phyloP scores from a whole-genome alignment of 1,284 basidiomycete species.

The Austroboletus novae-zelandiae region DNA sequence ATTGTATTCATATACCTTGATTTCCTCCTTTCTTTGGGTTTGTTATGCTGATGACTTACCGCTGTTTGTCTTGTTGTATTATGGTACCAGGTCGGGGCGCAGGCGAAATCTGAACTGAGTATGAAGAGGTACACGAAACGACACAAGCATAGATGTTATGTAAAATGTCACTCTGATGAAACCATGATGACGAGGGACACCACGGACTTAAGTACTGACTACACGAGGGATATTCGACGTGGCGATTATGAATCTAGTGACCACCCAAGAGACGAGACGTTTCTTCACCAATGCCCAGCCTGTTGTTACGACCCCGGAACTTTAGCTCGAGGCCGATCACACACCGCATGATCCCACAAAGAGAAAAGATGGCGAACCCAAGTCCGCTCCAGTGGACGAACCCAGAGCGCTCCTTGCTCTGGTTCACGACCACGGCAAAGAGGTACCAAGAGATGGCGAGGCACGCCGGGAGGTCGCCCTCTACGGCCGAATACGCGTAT shows the following conservation, averaged over 20 bases:
- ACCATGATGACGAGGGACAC: not conserved
- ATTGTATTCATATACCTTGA: slow-evolving; percentile 9
- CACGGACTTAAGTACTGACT: not conserved
- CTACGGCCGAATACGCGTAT: slow-evolving; percentile 85
- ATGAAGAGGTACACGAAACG: not conserved
- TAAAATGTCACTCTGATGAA: not conserved
- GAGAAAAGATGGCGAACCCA: slow-evolving; percentile 81
- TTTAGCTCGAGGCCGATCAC: slow-evolving; percentile 48
- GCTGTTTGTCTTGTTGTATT: slow-evolving; percentile 17
- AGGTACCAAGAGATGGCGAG: slow-evolving; percentile 82
- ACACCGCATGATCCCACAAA: slow-evolving; percentile 84
- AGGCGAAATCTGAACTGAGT: slow-evolving; percentile 10
- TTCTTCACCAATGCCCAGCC: slow-evolving; percentile 32
- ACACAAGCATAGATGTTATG: slow-evolving; percentile 8
- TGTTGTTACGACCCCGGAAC: slow-evolving; percentile 34
- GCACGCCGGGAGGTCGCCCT: slow-evolving; percentile 89
- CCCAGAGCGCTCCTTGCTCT: slow-evolving; percentile 44
- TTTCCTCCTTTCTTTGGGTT: not conserved
- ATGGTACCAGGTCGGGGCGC: slow-evolving; percentile 7
- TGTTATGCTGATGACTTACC: slow-evolving; percentile 15
- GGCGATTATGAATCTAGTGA: not conserved
- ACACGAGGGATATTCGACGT: not conserved
- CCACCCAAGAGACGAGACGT: slow-evolving; percentile 34
- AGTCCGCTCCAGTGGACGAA: slow-evolving; percentile 91
- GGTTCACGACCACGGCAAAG: slow-evolving; percentile 83